Conservation (phyloP, 192 early-diverging fungal species). For the Linnemannia elongata region DNA sequence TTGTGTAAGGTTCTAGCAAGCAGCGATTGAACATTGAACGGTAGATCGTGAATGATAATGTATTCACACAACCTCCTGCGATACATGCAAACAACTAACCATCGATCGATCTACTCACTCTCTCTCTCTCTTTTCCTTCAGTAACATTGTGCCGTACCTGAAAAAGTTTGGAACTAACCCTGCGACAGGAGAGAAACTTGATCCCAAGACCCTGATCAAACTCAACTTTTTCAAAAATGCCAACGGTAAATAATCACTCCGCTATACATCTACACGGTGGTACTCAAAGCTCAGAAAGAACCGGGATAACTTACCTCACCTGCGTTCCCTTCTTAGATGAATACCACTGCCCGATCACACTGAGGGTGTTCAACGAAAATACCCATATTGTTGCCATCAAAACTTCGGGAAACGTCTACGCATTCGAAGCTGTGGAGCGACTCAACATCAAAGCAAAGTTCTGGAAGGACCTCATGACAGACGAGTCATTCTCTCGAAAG, state of each 20-base stretch:
- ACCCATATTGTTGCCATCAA: constrained; percentile 90
- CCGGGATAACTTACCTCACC: no score
- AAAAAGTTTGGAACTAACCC: constrained; percentile 89
- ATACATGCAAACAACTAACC: no score
- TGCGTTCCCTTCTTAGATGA: constrained; percentile 62
- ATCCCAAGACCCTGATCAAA: constrained; percentile 77
- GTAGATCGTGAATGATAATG: not conserved
- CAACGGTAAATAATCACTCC: constrained; percentile 54
- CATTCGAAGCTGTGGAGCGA: constrained; percentile 87
- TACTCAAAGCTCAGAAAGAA: not conserved
- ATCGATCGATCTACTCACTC: no score
- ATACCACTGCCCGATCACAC: constrained; percentile 92
- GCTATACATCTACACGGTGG: not conserved
- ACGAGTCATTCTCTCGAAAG: constrained; percentile 86
- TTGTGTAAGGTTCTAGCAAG: constrained; percentile 58
- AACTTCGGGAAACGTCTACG: constrained; percentile 90
- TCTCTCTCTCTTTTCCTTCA: not conserved
- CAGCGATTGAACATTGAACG: not conserved
- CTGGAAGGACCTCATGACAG: constrained; percentile 90
- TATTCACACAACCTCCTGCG: no score
- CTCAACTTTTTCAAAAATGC: constrained; percentile 89
- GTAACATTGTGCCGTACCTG: constrained; percentile 84
- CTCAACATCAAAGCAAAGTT: constrained; percentile 88
- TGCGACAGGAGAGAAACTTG: constrained; percentile 84
- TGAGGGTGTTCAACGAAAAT: constrained; percentile 86